Evolutionary conservation across 352 stramenopile genomes (phyloP).

Genomic region (Peronosclerospora sorghi): DNA sequence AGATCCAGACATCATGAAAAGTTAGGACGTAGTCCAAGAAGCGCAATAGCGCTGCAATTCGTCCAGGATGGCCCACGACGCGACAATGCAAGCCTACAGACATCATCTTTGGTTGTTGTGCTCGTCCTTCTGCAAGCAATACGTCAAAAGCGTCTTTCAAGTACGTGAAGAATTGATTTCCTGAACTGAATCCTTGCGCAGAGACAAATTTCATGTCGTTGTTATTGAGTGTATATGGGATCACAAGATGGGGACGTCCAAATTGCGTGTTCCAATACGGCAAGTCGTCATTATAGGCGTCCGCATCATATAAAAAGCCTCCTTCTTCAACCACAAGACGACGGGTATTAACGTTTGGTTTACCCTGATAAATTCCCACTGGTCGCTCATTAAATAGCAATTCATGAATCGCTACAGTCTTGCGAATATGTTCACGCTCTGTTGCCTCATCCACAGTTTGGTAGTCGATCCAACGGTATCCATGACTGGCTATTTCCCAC

Average conservation of each 20-base stretch:
- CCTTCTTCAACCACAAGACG: slow-evolving; percentile 86
- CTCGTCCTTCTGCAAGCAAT: slow-evolving; percentile 82
- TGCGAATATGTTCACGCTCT: slow-evolving; percentile 88
- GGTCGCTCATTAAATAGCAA: slow-evolving; percentile 83
- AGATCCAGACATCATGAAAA: slow-evolving; percentile 90
- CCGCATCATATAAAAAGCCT: slow-evolving; percentile 93
- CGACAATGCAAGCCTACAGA: slow-evolving; percentile 91
- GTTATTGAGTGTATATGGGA: slow-evolving; percentile 92
- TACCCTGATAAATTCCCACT: slow-evolving; percentile 94
- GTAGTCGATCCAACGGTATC: slow-evolving; percentile 95
- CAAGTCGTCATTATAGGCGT: slow-evolving; percentile 93
- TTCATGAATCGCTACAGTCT: slow-evolving; percentile 87
- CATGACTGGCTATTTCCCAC: slow-evolving; percentile 91
- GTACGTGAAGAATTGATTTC: slow-evolving; percentile 89
- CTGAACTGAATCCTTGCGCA: slow-evolving; percentile 85
- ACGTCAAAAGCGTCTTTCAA: slow-evolving; percentile 87
- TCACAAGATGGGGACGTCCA: slow-evolving; percentile 87
- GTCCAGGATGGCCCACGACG: slow-evolving; percentile 79
- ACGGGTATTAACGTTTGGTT: slow-evolving; percentile 89
- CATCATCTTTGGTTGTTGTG: slow-evolving; percentile 91
- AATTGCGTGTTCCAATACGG: slow-evolving; percentile 90
- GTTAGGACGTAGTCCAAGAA: slow-evolving; percentile 91
- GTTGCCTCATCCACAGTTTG: slow-evolving; percentile 87
- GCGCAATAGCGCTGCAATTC: slow-evolving; percentile 82
- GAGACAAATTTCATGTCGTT: slow-evolving; percentile 96